Evolutionary conservation across 1,139 yeast genomes (phyloP).

Genomic region (Magnusiomyces sp.): DNA sequence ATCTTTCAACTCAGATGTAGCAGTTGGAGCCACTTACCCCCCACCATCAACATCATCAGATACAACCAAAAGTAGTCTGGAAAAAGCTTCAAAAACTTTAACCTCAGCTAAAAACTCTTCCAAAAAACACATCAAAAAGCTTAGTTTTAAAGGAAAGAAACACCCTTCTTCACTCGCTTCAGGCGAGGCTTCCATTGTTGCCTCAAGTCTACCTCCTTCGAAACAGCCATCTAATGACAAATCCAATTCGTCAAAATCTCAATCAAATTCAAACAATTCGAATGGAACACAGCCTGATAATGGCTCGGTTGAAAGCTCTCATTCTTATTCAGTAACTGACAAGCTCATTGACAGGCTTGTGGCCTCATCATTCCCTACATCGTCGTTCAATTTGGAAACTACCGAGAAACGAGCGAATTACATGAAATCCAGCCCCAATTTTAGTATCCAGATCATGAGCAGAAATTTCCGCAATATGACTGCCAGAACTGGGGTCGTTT

Average conservation of each 20-base stretch:
- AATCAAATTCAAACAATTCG: too few species aligned
- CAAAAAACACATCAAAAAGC: neutral
- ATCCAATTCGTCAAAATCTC: too few species aligned
- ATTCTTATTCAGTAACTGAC: constrained; percentile 37
- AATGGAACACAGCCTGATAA: too few species aligned
- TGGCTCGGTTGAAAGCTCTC: too few species aligned
- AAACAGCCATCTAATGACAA: too few species aligned
- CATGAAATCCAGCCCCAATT: constrained; percentile 57
- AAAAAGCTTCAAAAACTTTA: neutral
- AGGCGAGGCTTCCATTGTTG: constrained; percentile 4
- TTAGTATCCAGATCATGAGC: constrained; percentile 63
- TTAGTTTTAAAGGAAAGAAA: neutral
- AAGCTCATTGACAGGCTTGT: constrained; percentile 61
- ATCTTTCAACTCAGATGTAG: neutral
- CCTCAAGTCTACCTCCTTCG: neutral
- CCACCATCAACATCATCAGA: too few species aligned
- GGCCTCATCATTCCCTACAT: constrained; percentile 62
- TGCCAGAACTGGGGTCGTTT: constrained; percentile 48
- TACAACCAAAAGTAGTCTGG: too few species aligned
- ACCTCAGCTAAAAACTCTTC: neutral
- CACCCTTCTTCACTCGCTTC: neutral
- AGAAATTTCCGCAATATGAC: constrained; percentile 59
- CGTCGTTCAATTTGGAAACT: constrained; percentile 35
- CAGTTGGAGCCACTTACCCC: too few species aligned
- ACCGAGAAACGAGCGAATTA: constrained; percentile 25